A percentile compares a stretch with the other conserved stretches of the same genome.
Evolutionary conservation across 2,329 filamentous ascomycete genomes (phyloP).

Genomic region (Fusarium sp.): DNA sequence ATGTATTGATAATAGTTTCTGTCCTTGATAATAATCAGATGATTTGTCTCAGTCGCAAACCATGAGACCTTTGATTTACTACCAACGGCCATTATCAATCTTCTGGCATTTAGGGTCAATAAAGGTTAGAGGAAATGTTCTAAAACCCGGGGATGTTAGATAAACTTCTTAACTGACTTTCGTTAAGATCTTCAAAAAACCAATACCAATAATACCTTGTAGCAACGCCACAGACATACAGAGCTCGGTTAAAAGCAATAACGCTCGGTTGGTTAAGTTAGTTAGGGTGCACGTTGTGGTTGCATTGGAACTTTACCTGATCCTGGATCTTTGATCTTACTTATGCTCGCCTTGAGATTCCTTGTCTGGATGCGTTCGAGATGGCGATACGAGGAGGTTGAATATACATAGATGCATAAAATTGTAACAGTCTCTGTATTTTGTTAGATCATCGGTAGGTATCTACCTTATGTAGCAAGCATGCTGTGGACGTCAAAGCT

Average conservation of each 20-base stretch:
- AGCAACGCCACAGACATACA: not conserved
- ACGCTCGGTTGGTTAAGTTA: not conserved
- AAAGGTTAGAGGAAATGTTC: not conserved
- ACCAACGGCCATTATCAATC: not conserved
- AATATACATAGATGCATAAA: not conserved
- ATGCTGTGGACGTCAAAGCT: not conserved
- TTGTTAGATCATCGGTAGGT: not conserved
- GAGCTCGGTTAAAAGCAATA: conserved; percentile 8
- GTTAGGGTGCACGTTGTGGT: conserved; percentile 4
- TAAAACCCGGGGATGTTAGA: not conserved
- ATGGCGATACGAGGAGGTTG: not conserved
- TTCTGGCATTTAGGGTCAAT: not conserved
- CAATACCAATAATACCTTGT: not conserved
- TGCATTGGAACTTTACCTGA: conserved; percentile 9
- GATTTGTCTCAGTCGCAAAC: not conserved
- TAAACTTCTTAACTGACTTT: not conserved
- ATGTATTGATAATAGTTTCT: not conserved
- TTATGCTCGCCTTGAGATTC: conserved; percentile 2
- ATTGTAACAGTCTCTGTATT: not conserved
- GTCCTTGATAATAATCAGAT: not conserved
- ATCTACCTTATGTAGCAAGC: too few relatives aligned
- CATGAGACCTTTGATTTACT: not conserved
- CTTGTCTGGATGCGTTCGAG: not conserved
- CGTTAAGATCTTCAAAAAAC: not conserved
- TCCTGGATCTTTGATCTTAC: not conserved